A percentile compares a stretch with the other conserved stretches of the same genome.
Evolutionary conservation across 2,329 filamentous ascomycete species (phyloP).

Genomic region (Magnaporthiopsis poae): DNA sequence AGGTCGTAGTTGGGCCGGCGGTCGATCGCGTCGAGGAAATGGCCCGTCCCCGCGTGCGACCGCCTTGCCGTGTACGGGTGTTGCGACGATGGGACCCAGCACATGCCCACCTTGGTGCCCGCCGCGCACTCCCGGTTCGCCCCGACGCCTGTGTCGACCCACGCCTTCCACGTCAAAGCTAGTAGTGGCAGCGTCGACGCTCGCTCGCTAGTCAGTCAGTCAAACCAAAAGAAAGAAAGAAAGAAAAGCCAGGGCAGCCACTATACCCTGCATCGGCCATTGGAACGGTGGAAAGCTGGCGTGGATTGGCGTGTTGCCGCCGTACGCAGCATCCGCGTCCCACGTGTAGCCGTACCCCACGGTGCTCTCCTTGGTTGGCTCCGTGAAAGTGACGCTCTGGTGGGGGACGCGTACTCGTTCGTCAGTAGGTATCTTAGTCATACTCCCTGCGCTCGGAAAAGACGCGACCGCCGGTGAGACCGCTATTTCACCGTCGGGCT

Average conservation of each 20-base stretch:
- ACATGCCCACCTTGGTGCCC: conserved; percentile 6
- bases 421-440: background rate
- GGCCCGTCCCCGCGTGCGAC: conserved; percentile 7
- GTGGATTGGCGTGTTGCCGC: conserved; percentile 7
- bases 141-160: conserved; percentile 1
- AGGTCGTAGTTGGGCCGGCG: conserved; percentile 8
- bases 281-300: conserved; percentile 10
- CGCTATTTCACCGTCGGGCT: background rate
- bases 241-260: background rate
- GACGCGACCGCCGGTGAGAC: too few relatives aligned
- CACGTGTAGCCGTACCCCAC: conserved; percentile 8
- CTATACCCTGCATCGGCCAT: conserved; percentile 3
- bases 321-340: conserved; percentile 7
- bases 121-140: background rate
- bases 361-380: background rate
- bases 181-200: background rate
- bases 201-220: background rate
- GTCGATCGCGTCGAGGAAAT: conserved; percentile 4
- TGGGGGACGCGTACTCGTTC: too few relatives aligned
- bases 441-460: too few relatives aligned
- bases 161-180: background rate
- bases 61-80: conserved; percentile 7
- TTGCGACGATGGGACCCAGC: conserved; percentile 7
- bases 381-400: conserved; percentile 8
- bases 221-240: background rate